These are phyloP conservation scores for Guadua angustifolia DNA, from an alignment of 176 grass and related monocot genomes.

Conservation along the genomic window DNA sequence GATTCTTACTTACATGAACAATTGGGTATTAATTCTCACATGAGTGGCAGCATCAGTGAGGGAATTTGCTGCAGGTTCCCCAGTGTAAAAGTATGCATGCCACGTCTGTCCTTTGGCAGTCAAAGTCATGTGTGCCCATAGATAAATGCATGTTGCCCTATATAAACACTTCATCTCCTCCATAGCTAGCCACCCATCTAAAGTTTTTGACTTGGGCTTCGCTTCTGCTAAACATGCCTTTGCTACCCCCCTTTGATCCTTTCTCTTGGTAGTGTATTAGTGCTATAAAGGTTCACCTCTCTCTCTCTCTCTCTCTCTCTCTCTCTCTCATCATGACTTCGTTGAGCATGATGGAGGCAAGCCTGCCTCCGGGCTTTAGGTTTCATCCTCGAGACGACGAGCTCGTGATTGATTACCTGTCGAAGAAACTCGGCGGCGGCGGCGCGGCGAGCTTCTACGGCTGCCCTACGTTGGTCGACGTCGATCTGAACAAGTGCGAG, in stretches of 20 bases:
- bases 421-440: conserved; percentile 49
- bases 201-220: not conserved
- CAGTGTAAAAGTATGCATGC: not conserved
- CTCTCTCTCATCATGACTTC: conserved; percentile 48
- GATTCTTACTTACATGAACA: not conserved
- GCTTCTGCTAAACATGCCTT: not conserved
- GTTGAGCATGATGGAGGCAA: conserved; percentile 88
- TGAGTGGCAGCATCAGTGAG: not conserved
- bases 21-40: not conserved
- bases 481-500: conserved; percentile 91
- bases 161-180: no score
- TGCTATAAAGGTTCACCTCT: not conserved
- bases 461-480: conserved; percentile 71
- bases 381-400: conserved; percentile 93
- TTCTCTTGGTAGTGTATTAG: not conserved
- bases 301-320: not conserved
- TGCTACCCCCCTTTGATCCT: not conserved
- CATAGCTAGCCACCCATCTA: not conserved
- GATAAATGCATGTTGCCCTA: no score
- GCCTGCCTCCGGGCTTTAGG: conserved; percentile 80
- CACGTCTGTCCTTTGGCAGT: not conserved
- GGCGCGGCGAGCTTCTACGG: conserved; percentile 47
- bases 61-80: no score
- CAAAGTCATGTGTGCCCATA: not conserved
- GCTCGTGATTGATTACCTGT: conserved; percentile 89